phyloP scores from a whole-genome alignment of 352 stramenopile species.

The Pythium oligandrum region DNA sequence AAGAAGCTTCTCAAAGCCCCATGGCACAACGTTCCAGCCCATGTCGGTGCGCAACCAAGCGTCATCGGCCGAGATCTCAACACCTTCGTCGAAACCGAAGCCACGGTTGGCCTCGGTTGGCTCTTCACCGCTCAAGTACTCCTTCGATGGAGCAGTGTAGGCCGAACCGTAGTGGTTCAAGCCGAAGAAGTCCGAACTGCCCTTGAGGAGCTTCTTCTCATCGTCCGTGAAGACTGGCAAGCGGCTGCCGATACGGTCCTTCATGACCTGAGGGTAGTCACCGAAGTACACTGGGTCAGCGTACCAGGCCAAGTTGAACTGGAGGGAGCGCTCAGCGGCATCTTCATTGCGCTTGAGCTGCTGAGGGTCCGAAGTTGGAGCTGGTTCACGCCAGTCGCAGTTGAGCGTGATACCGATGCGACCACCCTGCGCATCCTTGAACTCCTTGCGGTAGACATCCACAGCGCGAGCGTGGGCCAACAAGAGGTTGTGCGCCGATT shows the following conservation, averaged over 20 bases:
- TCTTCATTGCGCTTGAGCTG: conserved; percentile 51
- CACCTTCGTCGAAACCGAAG: conserved; percentile 38
- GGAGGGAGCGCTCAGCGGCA: conserved; percentile 73
- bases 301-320: conserved; percentile 91
- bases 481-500: conserved; percentile 83
- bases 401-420: conserved; percentile 92
- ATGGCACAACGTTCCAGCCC: conserved; percentile 70
- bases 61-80: conserved; percentile 35
- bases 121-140: conserved; percentile 32
- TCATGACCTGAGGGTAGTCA: conserved; percentile 93
- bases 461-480: conserved; percentile 85
- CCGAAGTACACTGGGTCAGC: conserved; percentile 89
- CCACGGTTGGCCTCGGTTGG: conserved; percentile 22
- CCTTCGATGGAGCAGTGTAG: conserved; percentile 36
- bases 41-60: conserved; percentile 76
- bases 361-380: conserved; percentile 34
- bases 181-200: conserved; percentile 91
- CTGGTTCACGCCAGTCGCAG: conserved; percentile 85
- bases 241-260: conserved; percentile 65
- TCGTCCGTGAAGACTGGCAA: conserved; percentile 88
- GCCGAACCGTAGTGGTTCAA: conserved; percentile 92
- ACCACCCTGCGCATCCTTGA: conserved; percentile 36
- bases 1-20: conserved; percentile 87
- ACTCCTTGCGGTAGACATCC: conserved; percentile 57
- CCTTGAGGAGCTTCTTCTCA: conserved; percentile 73